A percentile compares a stretch with the other conserved stretches of the same genome.
Evolutionary conservation across 164 flowering plant genomes (phyloP).

Genomic region (Vitis labrusca): DNA sequence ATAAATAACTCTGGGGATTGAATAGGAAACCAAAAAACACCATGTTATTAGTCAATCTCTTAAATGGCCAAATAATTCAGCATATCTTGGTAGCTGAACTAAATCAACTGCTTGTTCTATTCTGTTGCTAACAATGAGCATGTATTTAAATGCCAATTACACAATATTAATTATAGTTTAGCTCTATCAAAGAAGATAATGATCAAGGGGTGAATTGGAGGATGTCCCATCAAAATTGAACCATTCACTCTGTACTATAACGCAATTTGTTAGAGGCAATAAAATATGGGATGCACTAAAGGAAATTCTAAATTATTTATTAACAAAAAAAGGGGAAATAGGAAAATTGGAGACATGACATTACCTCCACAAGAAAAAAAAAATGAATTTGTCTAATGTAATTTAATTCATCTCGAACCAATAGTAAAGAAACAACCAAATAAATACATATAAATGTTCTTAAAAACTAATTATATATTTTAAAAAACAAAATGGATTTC

Average conservation of each 20-base stretch:
- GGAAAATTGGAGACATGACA: too few species aligned
- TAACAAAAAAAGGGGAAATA: too few species aligned
- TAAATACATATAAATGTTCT: too few species aligned
- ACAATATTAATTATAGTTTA: background rate
- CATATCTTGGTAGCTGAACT: background rate
- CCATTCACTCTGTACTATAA: background rate
- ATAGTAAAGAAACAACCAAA: too few species aligned
- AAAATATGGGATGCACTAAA: too few species aligned
- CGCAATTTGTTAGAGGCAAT: too few species aligned
- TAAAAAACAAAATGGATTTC: too few species aligned
- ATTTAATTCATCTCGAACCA: too few species aligned
- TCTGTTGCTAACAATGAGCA: background rate
- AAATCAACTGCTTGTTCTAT: background rate
- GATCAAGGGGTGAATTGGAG: background rate
- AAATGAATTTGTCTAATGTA: too few species aligned
- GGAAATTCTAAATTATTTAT: too few species aligned
- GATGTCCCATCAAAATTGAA: background rate
- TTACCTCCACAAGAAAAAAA: too few species aligned
- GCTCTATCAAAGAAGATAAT: background rate
- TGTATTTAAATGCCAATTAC: background rate
- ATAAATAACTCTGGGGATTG: background rate
- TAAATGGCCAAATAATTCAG: background rate
- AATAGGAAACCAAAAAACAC: background rate
- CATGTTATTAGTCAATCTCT: background rate
- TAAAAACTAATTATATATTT: too few species aligned